phyloP scores from a whole-genome alignment of 192 early-diverging fungal species.

The Backusella circina region DNA sequence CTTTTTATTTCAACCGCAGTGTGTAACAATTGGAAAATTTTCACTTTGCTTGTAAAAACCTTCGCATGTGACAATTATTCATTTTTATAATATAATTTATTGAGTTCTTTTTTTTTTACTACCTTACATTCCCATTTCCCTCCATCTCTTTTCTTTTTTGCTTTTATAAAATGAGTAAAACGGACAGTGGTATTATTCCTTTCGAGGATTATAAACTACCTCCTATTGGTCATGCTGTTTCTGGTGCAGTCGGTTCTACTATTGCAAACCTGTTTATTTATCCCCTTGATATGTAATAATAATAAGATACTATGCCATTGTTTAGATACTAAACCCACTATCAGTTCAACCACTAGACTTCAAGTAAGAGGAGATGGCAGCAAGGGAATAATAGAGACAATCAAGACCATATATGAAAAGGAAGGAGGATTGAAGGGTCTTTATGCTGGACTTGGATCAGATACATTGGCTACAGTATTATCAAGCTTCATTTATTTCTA shows the following conservation, averaged over 20 bases:
- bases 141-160: not conserved
- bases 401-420: constrained; percentile 16
- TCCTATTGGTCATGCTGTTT: constrained; percentile 46
- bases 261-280: constrained; percentile 46
- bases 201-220: constrained; percentile 43
- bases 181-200: not conserved
- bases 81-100: not conserved
- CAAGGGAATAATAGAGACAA: constrained; percentile 7
- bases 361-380: constrained; percentile 14
- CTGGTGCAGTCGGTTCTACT: constrained; percentile 43
- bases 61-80: not conserved
- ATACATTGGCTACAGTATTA: constrained; percentile 45
- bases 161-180: not conserved
- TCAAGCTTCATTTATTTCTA: constrained; percentile 53
- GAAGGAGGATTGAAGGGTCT: constrained; percentile 43
- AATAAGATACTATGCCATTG: not conserved
- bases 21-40: not conserved
- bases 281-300: constrained; percentile 43
- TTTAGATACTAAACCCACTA: not conserved
- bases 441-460: constrained; percentile 42
- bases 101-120: not conserved
- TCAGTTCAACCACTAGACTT: constrained; percentile 28
- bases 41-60: no score
- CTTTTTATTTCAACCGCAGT: not conserved
- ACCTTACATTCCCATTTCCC: not conserved